Percentiles rank a stretch among this genome's conserved stretches.
phyloP scores from a whole-genome alignment of 2,329 filamentous ascomycete genomes.

The Neofusicoccum parvum region DNA sequence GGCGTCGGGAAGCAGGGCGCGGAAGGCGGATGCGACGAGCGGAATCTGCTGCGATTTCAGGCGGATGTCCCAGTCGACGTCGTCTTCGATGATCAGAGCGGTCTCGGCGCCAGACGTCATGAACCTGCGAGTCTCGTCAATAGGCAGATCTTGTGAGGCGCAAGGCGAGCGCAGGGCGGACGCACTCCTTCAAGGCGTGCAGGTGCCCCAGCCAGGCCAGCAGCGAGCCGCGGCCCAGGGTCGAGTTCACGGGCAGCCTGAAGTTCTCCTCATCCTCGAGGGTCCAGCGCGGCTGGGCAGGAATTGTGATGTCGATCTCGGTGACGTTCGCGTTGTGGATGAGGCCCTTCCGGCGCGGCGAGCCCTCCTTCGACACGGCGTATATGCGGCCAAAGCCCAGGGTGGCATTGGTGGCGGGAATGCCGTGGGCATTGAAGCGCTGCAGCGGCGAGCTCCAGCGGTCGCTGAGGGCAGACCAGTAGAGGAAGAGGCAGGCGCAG shows the following conservation, averaged over 20 bases:
- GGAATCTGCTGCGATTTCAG: constrained; percentile 47
- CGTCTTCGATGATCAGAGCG: constrained; percentile 48
- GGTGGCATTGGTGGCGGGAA: constrained; percentile 36
- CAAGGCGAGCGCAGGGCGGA: background rate
- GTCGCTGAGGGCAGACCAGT: constrained; percentile 15
- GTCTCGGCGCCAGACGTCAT: constrained; percentile 45
- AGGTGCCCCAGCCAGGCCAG: constrained; percentile 49
- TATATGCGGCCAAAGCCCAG: constrained; percentile 46
- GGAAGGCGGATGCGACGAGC: constrained; percentile 43
- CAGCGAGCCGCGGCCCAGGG: constrained; percentile 41
- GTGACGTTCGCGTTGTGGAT: constrained; percentile 47
- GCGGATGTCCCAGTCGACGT: constrained; percentile 50
- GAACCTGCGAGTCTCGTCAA: constrained; percentile 35
- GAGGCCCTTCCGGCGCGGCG: constrained; percentile 42
- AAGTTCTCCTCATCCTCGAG: constrained; percentile 43
- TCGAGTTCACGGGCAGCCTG: constrained; percentile 33
- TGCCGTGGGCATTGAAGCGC: background rate
- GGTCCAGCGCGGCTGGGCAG: constrained; percentile 45
- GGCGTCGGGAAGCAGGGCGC: constrained; percentile 39
- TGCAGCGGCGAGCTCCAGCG: constrained; percentile 5
- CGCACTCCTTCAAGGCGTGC: constrained; percentile 44
- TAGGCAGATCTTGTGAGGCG: background rate
- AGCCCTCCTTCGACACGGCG: constrained; percentile 44
- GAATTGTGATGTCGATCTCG: constrained; percentile 46
- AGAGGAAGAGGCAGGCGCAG: constrained; percentile 12